These are phyloP conservation scores for Asterella californica DNA, from an alignment of 225 moss, liverwort and hornwort genomes.

Conservation along the genomic window DNA sequence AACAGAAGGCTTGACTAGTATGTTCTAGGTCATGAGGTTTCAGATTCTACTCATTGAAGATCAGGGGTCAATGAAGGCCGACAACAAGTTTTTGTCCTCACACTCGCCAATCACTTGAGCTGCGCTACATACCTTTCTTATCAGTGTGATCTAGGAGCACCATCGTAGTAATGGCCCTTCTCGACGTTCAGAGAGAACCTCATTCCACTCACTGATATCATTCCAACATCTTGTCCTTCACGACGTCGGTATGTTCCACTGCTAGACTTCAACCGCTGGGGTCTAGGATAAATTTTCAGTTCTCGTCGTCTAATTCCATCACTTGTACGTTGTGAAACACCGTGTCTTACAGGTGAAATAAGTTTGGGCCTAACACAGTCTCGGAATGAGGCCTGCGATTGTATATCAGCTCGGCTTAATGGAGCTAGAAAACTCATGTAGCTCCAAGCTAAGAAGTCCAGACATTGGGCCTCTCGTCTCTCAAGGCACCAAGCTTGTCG, in stretches of 20 bases:
- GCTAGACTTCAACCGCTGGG: neutral
- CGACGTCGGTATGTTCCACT: constrained; percentile 8
- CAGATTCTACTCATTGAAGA: constrained; percentile 24
- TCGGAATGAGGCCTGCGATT: neutral
- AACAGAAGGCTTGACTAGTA: constrained; percentile 14
- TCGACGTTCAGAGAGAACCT: constrained; percentile 15
- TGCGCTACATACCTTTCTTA: constrained; percentile 17
- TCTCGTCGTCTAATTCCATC: constrained; percentile 9
- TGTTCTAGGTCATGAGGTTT: constrained; percentile 34
- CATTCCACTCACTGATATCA: neutral
- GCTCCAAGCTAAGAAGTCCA: neutral
- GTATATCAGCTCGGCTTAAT: neutral
- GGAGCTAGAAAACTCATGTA: neutral
- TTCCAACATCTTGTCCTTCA: constrained; percentile 12
- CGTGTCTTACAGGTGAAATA: constrained; percentile 3
- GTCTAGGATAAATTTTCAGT: neutral
- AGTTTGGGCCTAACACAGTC: neutral
- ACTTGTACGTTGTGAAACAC: constrained; percentile 5
- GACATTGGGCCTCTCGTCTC: constrained; percentile 2
- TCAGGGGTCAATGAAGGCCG: constrained; percentile 36
- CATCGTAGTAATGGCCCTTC: constrained; percentile 5
- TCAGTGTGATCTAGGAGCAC: constrained; percentile 15
- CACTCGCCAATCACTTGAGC: constrained; percentile 38
- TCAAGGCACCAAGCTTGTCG: neutral
- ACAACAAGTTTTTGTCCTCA: constrained; percentile 33